A percentile compares a stretch with the other conserved stretches of the same genome.
Evolutionary conservation across 352 stramenopile genomes (phyloP).

Genomic region (Pythium grandisporangium): DNA sequence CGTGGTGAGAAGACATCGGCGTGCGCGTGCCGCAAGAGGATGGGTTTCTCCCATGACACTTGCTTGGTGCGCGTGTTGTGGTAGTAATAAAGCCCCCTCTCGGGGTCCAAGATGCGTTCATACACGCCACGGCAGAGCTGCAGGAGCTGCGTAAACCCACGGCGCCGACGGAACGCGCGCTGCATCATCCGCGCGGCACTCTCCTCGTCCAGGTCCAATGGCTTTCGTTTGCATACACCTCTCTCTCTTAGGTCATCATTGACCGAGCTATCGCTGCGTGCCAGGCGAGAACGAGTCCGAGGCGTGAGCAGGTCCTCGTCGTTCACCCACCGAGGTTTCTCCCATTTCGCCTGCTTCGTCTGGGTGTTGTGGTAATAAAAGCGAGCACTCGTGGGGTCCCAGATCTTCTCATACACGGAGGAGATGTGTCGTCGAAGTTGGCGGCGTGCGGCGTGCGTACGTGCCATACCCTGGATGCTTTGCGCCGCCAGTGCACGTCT

Average conservation of each 20-base stretch:
- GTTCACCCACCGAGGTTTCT: conserved; percentile 50
- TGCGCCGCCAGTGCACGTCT: conserved; percentile 13
- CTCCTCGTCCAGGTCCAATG: conserved; percentile 9
- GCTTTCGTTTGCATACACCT: too few relatives aligned
- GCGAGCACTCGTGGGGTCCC: conserved; percentile 24
- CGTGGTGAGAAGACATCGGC: conserved; percentile 44
- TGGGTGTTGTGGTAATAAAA: conserved; percentile 82
- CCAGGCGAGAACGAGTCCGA: conserved; percentile 15
- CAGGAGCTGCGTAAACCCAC: conserved; percentile 33
- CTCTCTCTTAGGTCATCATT: too few relatives aligned
- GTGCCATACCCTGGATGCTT: conserved; percentile 48
- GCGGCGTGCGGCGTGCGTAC: conserved; percentile 31
- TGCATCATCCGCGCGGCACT: conserved; percentile 54
- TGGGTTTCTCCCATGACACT: conserved; percentile 58
- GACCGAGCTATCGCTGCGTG: conserved; percentile 5
- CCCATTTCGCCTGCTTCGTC: conserved; percentile 61
- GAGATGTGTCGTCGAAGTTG: conserved; percentile 53
- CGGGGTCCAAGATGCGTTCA: conserved; percentile 59
- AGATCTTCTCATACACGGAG: conserved; percentile 77
- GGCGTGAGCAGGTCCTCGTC: conserved; percentile 56
- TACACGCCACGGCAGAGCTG: conserved; percentile 42
- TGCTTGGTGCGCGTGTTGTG: conserved; percentile 71
- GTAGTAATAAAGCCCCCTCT: conserved; percentile 50
- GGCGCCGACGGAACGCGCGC: conserved; percentile 31
- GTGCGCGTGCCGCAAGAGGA: conserved; percentile 24